Conservation (phyloP, 164 flowering plant species). For the Euptelea pleiosperma region DNA sequence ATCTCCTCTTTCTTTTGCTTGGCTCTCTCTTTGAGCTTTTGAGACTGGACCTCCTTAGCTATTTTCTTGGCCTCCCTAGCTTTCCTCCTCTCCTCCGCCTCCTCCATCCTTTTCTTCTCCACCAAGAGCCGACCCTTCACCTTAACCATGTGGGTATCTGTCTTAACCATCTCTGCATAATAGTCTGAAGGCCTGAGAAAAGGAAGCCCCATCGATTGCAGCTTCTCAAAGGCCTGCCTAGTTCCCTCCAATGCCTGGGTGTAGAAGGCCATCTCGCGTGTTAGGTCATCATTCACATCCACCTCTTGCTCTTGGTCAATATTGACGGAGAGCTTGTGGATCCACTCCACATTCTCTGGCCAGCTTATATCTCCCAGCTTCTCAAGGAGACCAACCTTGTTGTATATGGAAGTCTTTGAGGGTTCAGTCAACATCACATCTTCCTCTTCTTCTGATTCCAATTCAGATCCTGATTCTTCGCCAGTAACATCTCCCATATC, state of each 20-base stretch:
- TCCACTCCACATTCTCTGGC: conserved; percentile 79
- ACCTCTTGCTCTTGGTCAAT: conserved; percentile 55
- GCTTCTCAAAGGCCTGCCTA: conserved; percentile 56
- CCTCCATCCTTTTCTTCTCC: conserved; percentile 77
- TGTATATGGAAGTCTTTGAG: conserved; percentile 51
- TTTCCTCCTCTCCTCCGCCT: conserved; percentile 89
- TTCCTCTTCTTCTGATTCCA: conserved; percentile 50
- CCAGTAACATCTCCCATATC: conserved; percentile 18
- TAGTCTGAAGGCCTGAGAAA: conserved; percentile 88
- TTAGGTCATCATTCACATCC: conserved; percentile 85
- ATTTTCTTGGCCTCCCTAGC: conserved; percentile 76
- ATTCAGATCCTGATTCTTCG: conserved; percentile 42
- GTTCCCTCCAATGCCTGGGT: conserved; percentile 87
- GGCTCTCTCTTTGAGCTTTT: conserved; percentile 76
- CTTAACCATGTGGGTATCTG: conserved; percentile 82
- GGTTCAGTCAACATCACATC: conserved; percentile 56
- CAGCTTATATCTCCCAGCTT: conserved; percentile 78
- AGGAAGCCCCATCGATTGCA: conserved; percentile 68
- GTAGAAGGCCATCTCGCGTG: conserved; percentile 74
- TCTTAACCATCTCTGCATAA: conserved; percentile 92
- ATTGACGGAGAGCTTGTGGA: conserved; percentile 58
- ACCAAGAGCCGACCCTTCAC: conserved; percentile 66
- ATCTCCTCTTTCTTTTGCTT: conserved; percentile 78
- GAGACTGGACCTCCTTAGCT: conserved; percentile 76
- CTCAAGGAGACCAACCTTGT: conserved; percentile 67